These are phyloP conservation scores for Bocquillonia castaneifolia DNA, from an alignment of 441 rosid genomes.

Conservation along the genomic window DNA sequence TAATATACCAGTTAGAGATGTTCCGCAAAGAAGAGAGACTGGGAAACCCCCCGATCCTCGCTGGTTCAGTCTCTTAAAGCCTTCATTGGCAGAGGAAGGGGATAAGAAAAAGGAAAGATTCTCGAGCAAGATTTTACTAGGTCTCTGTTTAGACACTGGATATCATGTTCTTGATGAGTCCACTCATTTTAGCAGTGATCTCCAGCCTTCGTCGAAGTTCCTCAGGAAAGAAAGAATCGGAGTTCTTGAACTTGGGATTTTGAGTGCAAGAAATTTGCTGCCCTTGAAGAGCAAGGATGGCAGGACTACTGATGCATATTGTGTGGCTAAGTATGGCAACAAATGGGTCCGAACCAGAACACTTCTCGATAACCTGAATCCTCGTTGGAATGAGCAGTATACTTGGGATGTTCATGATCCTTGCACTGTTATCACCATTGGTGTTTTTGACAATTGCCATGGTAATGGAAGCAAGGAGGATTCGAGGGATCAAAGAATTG, in stretches of 20 bases:
- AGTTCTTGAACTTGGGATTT: conserved; percentile 45
- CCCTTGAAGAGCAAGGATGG: conserved; percentile 44
- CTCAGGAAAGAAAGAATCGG: conserved; percentile 39
- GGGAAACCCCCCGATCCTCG: conserved; percentile 37
- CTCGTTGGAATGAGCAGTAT: conserved; percentile 60
- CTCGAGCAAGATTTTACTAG: conserved; percentile 47
- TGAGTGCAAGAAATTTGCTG: conserved; percentile 37
- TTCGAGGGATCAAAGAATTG: conserved; percentile 40
- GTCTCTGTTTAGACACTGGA: conserved; percentile 41
- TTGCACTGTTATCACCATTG: conserved; percentile 46
- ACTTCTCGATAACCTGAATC: conserved; percentile 38
- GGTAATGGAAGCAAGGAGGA: conserved; percentile 60
- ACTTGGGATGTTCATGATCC: conserved; percentile 68
- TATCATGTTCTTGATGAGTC: conserved; percentile 57
- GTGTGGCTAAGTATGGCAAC: conserved; percentile 50
- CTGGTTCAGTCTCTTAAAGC: conserved; percentile 29
- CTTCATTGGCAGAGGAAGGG: conserved; percentile 20
- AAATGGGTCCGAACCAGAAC: conserved; percentile 57
- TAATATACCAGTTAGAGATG: conserved; percentile 28
- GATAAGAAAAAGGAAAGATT: conserved; percentile 53
- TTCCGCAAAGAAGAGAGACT: conserved; percentile 38
- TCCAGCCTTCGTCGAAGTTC: conserved; percentile 42
- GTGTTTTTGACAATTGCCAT: conserved; percentile 49
- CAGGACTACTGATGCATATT: conserved; percentile 43
- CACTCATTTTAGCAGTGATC: conserved; percentile 44